Percentiles rank a stretch among this genome's conserved stretches.
phyloP scores from a whole-genome alignment of 176 grass and related monocot species.

The Pharus latifolius region DNA sequence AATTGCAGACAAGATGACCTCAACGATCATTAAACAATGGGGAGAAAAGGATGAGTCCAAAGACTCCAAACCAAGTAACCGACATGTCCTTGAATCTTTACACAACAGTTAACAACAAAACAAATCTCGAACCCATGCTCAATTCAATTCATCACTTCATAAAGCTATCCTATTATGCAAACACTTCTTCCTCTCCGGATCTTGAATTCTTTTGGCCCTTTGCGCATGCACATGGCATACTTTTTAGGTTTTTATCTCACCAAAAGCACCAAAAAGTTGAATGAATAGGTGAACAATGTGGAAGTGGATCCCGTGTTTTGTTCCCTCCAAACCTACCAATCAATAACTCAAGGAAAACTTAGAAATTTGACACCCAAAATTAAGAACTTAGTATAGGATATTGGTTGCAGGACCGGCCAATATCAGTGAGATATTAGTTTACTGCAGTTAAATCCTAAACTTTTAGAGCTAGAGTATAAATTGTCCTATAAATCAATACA shows the following conservation, averaged over 20 bases:
- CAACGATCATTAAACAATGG: neutral
- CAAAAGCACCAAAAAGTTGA: conserved; percentile 10
- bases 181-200: conserved; percentile 5
- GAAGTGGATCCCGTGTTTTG: too few relatives aligned
- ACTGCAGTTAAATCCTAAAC: too few relatives aligned
- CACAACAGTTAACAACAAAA: neutral
- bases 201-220: conserved; percentile 14
- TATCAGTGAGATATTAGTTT: too few relatives aligned
- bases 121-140: neutral
- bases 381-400: too few relatives aligned
- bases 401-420: too few relatives aligned
- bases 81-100: too few relatives aligned
- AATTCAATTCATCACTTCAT: neutral
- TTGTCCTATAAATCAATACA: too few relatives aligned
- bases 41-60: neutral
- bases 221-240: conserved; percentile 30
- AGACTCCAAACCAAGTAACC: too few relatives aligned
- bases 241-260: neutral
- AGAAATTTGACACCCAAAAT: too few relatives aligned
- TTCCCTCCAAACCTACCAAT: too few relatives aligned
- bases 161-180: neutral
- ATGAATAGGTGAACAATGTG: neutral
- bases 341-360: too few relatives aligned
- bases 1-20: neutral
- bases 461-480: too few relatives aligned